Base-by-base conservation (phyloP, 2,329 filamentous ascomycete genomes). In the Botrytis galanthina region DNA sequence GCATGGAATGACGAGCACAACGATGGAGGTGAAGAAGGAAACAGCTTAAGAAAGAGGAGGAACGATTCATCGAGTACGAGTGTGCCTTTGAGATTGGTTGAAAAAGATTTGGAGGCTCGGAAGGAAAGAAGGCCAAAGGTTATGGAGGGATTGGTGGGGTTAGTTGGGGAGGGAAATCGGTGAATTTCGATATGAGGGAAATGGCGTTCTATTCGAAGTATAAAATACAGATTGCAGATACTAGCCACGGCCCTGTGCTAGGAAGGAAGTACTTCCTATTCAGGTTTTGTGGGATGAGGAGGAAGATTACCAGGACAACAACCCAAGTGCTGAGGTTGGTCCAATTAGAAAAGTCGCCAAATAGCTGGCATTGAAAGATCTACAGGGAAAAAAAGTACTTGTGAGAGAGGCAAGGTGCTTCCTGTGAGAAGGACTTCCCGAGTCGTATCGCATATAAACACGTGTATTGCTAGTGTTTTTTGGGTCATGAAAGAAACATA, bases 71-170 rank as follows among this genome's bases (percentile, higher is more conserved):
- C 44, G 32, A 66, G 44, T 72, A 71, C 44, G 35, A 73, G 63
- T 73, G 67, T 75, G 18, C 73, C 74, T 42, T 74, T 71, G 70
- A 74, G 73, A 62, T 64, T 78, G 54, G 60, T 73, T 16, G 46
- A 57, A 37, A 74, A 29, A 26, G 63, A 68, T 35, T 48, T 72
- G 57, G 72, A 63, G 32, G 39, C 29, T 57, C 32, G 66, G 42
- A 54, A 26, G 35, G 22, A 16, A 48, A 5, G 37, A 39, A 64
- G 68, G 37, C 46, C 35, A 35, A 64, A 35, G 67, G 44, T 72
- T 44, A 71, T 72, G 68, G 48, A 51, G 2, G 72, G 72, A 9
- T 71, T 75, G 18, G 16, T 22, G 60, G 46, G 61, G 22, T 35
- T 67, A 6, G 12, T 72, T 16, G 22, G n/a, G 5, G 29, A 42